phyloP scores from a whole-genome alignment of 495 filamentous ascomycete genomes.

The Hypoxylon lenormandii region DNA sequence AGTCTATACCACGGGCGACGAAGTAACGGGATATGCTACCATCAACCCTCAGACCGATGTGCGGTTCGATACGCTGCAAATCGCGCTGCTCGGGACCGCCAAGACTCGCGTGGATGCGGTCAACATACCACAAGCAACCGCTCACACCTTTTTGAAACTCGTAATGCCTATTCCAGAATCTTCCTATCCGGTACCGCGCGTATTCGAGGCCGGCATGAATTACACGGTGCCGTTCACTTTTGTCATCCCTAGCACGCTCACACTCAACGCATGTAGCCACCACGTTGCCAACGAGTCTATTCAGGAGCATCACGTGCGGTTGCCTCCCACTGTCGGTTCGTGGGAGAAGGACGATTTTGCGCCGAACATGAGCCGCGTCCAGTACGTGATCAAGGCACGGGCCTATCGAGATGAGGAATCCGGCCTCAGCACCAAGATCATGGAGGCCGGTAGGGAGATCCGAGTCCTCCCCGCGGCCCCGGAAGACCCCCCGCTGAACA shows the following conservation, averaged over 20 bases:
- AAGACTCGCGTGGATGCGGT: constrained; percentile 59
- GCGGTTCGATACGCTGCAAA: constrained; percentile 81
- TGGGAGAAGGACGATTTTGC: constrained; percentile 80
- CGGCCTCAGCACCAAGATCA: constrained; percentile 53
- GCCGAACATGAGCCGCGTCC: constrained; percentile 81
- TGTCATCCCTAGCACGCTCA: constrained; percentile 79
- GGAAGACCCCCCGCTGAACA: constrained; percentile 81
- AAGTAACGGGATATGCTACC: constrained; percentile 63
- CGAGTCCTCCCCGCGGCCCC: constrained; percentile 78
- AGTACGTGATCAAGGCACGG: constrained; percentile 76
- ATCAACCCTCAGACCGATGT: constrained; percentile 71
- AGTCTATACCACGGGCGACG: constrained; percentile 63
- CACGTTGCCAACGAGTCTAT: constrained; percentile 65
- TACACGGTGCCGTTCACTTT: constrained; percentile 89
- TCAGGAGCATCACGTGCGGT: constrained; percentile 75
- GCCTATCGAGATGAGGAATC: constrained; percentile 56
- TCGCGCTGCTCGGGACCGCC: constrained; percentile 78
- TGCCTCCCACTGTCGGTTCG: constrained; percentile 86
- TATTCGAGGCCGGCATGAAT: constrained; percentile 72
- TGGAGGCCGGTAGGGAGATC: constrained; percentile 68
- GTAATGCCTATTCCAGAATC: constrained; percentile 79
- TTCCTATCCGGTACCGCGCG: constrained; percentile 74
- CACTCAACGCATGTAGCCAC: constrained; percentile 66
- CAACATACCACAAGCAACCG: constrained; percentile 56
- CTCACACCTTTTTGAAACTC: constrained; percentile 79